Evolutionary conservation across 305 asterid genomes (phyloP), one percentile per base, ranked within the genome.

Genomic region (Striga hermonthica): DNA sequence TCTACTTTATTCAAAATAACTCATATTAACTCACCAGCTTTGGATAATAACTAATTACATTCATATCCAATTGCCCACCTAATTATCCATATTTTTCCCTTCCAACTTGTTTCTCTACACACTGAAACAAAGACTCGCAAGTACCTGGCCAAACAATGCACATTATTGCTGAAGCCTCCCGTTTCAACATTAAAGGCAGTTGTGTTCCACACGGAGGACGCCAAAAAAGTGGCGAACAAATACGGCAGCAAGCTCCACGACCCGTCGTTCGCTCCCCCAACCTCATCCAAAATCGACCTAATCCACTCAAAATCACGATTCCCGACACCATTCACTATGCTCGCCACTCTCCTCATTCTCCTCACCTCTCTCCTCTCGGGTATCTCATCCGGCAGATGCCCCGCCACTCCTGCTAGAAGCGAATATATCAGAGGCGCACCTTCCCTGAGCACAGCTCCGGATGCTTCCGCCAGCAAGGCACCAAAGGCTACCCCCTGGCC

Each of bases 401-500:
- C 84, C 16, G 95, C 82, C 57, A 86, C 78, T 12, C 93, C 95
- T 11, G 82, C 74, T 62, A 94, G 83, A 75, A 90, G 74, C 54
- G 99, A 94, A 80, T 90, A 84, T 71, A 94, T 87, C 68, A 94
- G 82, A 47, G 99, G 96, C 48, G 96, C 99, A 45, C 96, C 95
- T 64, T 90, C 95, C 81, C 82, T 81, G 52, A 94, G 89, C 64
- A 90, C 96, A 53, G 69, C 65, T 38, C 95, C 88, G 7, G 95
- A 84, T 74, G 99, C 99, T 79, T 90, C 93, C 10, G 96, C 90
- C 60, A 94, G 77, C 73, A 94, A 90, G 73, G 84, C 82, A 74
- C 78, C 96, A 72, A 90, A 94, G 60, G 96, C 85, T 59, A 94
- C 78, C 44, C 96, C 95, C 75, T 86, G 96, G 38, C 99, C 98